Base-by-base conservation (phyloP, 768 basidiomycete species). In the Tulasnella sp. region DNA sequence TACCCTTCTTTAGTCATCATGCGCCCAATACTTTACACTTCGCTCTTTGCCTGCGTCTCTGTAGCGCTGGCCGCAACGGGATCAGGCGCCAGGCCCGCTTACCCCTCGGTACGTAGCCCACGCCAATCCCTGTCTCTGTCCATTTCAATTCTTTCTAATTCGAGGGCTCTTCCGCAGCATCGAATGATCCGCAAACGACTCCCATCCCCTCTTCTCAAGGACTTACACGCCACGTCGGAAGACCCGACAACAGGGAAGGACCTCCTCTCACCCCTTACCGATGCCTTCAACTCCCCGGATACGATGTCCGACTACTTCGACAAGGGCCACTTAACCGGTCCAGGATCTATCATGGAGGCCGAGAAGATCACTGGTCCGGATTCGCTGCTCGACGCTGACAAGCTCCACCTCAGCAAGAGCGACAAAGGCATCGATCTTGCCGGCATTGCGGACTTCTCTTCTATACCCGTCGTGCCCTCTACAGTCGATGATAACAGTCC, bases 131-230 rank as follows among this genome's bases (percentile, higher is more conserved):
- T 48, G 24, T 52, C 46, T 48, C 21, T n/a, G 19, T 6, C 56
- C 34, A 6, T 2, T 19, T 6, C 56, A 18, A 6, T 2, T 19
- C 3, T 46, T 42, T 74, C 74, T 74, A 8, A 68, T 68, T 27
- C 62, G 6, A 48, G n/a, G n/a, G n/a, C n/a, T 38, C 38, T 21
- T 14, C 34, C 27, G 52, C 24, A 75, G 75, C 75, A 75, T 36
- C 75, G 75, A 21, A 75, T 75, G 75, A 44, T 75, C 10, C 75
- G 75, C 31, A 75, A 42, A 24, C 75, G 75, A 27, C 75, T 75
- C 19, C 75, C 75, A 3, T 48, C 75, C 1, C 75, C 75, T 10
- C 75, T 75, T 21, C 21, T 75, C 16, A 75, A 75, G 36, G 75
- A 75, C 46, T 46, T 75, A 16, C 46, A 75, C 44, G 75, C 46